These are phyloP conservation scores for Pyrenula aspistea DNA, from an alignment of 495 filamentous ascomycete species.

Conservation along the genomic window DNA sequence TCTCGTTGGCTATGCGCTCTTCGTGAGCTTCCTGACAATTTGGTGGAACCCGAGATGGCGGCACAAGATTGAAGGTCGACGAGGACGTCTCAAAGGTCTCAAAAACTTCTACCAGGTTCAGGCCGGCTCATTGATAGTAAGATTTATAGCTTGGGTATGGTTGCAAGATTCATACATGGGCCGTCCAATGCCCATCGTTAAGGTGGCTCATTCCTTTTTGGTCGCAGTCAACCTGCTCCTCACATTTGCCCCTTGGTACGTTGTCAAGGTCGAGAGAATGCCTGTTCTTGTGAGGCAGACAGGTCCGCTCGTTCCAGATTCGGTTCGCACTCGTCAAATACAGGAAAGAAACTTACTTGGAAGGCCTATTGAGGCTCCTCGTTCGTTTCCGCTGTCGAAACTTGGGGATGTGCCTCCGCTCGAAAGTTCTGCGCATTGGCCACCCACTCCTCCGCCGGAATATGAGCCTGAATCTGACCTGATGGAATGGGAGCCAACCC, in stretches of 20 bases:
- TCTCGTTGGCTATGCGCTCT: slow-evolving; percentile 31
- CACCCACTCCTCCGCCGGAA: background rate
- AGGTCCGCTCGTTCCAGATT: background rate
- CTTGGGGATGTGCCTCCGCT: background rate
- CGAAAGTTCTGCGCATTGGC: background rate
- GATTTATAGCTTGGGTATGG: slow-evolving; percentile 39
- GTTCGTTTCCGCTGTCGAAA: background rate
- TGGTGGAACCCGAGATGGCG: slow-evolving; percentile 72
- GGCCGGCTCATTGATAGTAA: slow-evolving; percentile 42
- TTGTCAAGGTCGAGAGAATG: background rate
- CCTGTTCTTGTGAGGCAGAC: background rate
- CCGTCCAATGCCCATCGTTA: background rate
- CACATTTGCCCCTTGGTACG: background rate
- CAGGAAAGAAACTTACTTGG: background rate
- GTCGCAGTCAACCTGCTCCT: background rate
- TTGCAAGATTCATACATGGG: slow-evolving; percentile 35
- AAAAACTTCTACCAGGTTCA: slow-evolving; percentile 60
- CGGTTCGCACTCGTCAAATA: background rate
- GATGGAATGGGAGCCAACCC: background rate
- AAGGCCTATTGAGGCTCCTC: background rate
- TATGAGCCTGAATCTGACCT: background rate
- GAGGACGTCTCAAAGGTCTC: slow-evolving; percentile 51
- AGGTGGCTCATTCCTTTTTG: background rate
- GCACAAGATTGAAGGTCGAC: slow-evolving; percentile 49
- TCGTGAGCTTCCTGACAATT: slow-evolving; percentile 40